Evolutionary conservation across 768 basidiomycete genomes (phyloP), one percentile per base, ranked within the genome.

Genomic region (Pleurotus platypus): DNA sequence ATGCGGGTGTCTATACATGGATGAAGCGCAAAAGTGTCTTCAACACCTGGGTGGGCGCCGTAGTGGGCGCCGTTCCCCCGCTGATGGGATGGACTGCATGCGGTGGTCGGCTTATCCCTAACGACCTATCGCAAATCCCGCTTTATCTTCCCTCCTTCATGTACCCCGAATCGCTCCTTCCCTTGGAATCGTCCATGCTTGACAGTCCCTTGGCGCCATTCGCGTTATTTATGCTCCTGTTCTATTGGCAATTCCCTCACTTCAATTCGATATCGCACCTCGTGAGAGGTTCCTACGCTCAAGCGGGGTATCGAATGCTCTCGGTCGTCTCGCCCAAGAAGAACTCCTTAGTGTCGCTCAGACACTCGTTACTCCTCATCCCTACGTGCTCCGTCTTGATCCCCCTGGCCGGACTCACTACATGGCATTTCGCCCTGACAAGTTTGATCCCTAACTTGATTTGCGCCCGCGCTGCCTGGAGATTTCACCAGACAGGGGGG

Each of bases 41-140:
- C 61, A 99, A 97, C 68, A 99, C 96, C 1, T 98, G 95, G 96
- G 84, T 95, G 15, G 96, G 96, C 8, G 80, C 93, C 0, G 77
- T 98, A 18, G 96, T 99, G 2, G 97, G 97, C 30, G 94, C 79
- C 0, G 77, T 98, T 4, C 97, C 97, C 5, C 94, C 96, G 2
- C 72, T 99, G 50, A 98, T 99, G 90, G 97, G 97, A 42, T 99
- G 97, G 97, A 87, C 96, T 5, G 97, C 97, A 1, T 92, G 90
- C 57, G 95, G 94, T 1, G 92, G 90, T 18, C 75, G 80, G 13
- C 69, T 96, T 7, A 72, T 90, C 58, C 90, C 91, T 0, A 78
- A 80, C n/a, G 58, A 81, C 0, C 70, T 78, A 26, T 79, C 88
- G 62, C 84, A 89, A 0, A 58, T 86, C 48, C 71, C 80, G 22